Evolutionary conservation across 306 rosid genomes (phyloP).

Genomic region (Dryas octopetala): DNA sequence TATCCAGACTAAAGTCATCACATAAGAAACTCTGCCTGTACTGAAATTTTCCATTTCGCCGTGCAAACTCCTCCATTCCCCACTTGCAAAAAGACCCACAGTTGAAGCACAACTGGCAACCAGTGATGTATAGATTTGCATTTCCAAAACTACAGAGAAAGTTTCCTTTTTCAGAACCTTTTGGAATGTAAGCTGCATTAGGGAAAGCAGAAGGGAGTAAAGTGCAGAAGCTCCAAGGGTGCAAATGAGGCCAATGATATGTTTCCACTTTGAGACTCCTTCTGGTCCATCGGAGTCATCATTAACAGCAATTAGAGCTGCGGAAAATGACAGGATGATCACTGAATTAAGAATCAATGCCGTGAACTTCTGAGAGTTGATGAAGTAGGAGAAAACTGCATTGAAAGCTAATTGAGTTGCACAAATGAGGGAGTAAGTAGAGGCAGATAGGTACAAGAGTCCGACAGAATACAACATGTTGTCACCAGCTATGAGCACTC

Average conservation of each 20-base stretch:
- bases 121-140: constrained; percentile 84
- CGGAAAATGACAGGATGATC: constrained; percentile 61
- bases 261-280: constrained; percentile 45
- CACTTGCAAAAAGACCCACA: constrained; percentile 74
- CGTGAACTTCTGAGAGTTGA: constrained; percentile 87
- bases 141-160: constrained; percentile 77
- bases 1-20: constrained; percentile 72
- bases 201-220: constrained; percentile 79
- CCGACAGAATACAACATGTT: constrained; percentile 80
- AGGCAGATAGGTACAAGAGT: constrained; percentile 83
- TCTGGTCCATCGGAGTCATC: constrained; percentile 57
- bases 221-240: constrained; percentile 79
- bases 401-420: constrained; percentile 88
- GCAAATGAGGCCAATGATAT: constrained; percentile 62
- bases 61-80: constrained; percentile 72
- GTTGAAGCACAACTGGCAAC: constrained; percentile 64
- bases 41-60: constrained; percentile 63
- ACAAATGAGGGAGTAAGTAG: constrained; percentile 83
- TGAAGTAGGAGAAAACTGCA: constrained; percentile 76
- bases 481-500: constrained; percentile 65
- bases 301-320: constrained; percentile 72
- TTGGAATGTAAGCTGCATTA: constrained; percentile 81
- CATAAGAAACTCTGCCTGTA: constrained; percentile 59
- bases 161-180: constrained; percentile 79
- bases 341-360: constrained; percentile 65